Evolutionary conservation across 2,329 filamentous ascomycete genomes (phyloP).

Genomic region (Penicillium psychrosexuale): DNA sequence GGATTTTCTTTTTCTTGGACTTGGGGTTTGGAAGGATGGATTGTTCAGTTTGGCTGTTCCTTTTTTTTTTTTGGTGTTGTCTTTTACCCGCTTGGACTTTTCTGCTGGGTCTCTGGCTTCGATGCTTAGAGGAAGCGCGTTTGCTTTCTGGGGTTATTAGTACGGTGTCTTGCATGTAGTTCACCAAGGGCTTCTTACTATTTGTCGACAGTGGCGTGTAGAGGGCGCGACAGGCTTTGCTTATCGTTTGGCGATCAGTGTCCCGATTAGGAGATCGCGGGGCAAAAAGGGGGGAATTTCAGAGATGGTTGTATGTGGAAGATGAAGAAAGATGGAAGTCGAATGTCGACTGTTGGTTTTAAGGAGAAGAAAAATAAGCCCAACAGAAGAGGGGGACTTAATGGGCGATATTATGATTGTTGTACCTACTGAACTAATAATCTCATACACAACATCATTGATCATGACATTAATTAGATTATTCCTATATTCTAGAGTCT

Average conservation of each 20-base stretch:
- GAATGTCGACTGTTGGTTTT: neutral
- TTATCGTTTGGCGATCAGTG: constrained; percentile 8
- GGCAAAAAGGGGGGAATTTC: constrained; percentile 1
- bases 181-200: neutral
- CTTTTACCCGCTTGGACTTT: neutral
- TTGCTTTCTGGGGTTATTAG: neutral
- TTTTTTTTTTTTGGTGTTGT: neutral
- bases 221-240: constrained; percentile 6
- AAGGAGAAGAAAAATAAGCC: neutral
- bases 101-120: neutral
- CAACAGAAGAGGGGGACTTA: neutral
- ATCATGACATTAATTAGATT: neutral
- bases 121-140: neutral
- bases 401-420: neutral
- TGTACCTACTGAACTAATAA: neutral
- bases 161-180: neutral
- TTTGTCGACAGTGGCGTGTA: neutral
- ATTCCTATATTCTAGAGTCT: neutral
- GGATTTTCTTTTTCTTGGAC: neutral
- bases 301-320: neutral
- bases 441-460: neutral
- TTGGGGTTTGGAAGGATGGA: neutral
- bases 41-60: constrained; percentile 4
- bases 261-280: constrained; percentile 10
- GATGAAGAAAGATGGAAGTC: neutral